Evolutionary conservation across 2,329 filamentous ascomycete genomes (phyloP), one percentile per base, ranked within the genome.

Genomic region (Thyridium curvatum): DNA sequence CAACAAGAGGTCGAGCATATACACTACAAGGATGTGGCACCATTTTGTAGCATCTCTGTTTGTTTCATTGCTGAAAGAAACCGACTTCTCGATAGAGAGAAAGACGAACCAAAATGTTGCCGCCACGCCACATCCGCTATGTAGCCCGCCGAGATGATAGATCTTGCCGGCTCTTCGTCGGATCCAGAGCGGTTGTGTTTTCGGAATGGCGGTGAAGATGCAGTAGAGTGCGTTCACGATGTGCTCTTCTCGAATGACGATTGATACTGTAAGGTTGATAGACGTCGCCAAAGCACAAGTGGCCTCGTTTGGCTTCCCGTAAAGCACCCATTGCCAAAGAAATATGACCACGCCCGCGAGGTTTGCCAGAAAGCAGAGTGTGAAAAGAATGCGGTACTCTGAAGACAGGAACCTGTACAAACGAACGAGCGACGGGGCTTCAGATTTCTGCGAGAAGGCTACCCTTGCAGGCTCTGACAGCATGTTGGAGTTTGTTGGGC

Each of bases 301-400:
- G 21, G 38, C 50, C 21, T 38, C 35, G 31, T 36, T 40, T 15
- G 56, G 43, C 15, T 49, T 28, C 15, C 40, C 34, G 36, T 35
- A 32, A 32, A 42, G 21, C 6, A 10, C 21, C 21, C 21, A 26
- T 26, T 26, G 21, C 21, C 21, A 47, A 29, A 62, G 46, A 30
- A 62, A 46, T 16, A 68, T 45, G 34, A 71, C 55, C 32, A 73
- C 56, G 28, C 70, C 72, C 12, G 58, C 60, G 16, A 68, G 43
- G 47, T 79, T 79, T 41, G 60, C 49, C n/a, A 74, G 43, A 41
- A 69, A 65, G 18, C 75, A 58, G 8, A 75, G 39, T 30, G 70
- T 68, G 55, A 79, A 77, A 8, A 79, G 65, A 4, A 68, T 65
- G n/a, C 74, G 67, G 45, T 79, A 79, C 10, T 43, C 41, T 9